These are phyloP conservation scores for Saitozyma sp. DNA, from an alignment of 768 basidiomycete species.

Conservation along the genomic window DNA sequence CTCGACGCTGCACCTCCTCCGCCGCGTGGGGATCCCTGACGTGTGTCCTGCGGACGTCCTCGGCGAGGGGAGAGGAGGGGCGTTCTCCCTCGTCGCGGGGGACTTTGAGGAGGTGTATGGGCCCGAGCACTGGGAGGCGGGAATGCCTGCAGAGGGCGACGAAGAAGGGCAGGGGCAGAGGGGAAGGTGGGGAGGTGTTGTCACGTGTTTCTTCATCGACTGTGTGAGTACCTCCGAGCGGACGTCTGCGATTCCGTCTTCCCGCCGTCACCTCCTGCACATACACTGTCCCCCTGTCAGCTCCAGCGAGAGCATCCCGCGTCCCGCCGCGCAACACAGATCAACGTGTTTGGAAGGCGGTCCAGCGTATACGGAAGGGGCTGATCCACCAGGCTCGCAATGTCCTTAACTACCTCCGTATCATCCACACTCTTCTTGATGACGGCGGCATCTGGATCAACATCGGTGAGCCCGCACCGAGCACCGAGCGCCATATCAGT, in stretches of 20 bases:
- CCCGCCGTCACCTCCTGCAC: too few relatives aligned
- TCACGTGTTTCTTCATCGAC: slow-evolving; percentile 97
- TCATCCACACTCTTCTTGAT: slow-evolving; percentile 76
- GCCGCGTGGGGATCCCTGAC: slow-evolving; percentile 74
- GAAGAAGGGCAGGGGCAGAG: slow-evolving; percentile 62
- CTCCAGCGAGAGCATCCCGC: too few relatives aligned
- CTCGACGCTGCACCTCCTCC: slow-evolving; percentile 62
- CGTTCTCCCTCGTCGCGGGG: slow-evolving; percentile 78
- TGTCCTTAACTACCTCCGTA: slow-evolving; percentile 83
- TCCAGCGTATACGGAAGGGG: neutral
- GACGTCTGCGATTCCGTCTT: neutral
- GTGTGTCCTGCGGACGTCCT: slow-evolving; percentile 73
- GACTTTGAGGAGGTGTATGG: slow-evolving; percentile 95
- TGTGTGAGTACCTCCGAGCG: slow-evolving; percentile 61
- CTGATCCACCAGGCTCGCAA: slow-evolving; percentile 72
- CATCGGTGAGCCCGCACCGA: slow-evolving; percentile 58
- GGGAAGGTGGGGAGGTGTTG: slow-evolving; percentile 80
- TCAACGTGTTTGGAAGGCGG: too few relatives aligned
- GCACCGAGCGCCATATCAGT: neutral
- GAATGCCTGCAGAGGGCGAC: slow-evolving; percentile 52
- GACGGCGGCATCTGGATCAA: slow-evolving; percentile 93
- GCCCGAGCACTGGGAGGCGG: slow-evolving; percentile 11
- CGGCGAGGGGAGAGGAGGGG: slow-evolving; percentile 35
- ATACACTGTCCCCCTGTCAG: too few relatives aligned
- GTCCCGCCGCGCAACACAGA: too few relatives aligned